phyloP scores from a whole-genome alignment of 441 rosid species.

The Mallotus japonicus region DNA sequence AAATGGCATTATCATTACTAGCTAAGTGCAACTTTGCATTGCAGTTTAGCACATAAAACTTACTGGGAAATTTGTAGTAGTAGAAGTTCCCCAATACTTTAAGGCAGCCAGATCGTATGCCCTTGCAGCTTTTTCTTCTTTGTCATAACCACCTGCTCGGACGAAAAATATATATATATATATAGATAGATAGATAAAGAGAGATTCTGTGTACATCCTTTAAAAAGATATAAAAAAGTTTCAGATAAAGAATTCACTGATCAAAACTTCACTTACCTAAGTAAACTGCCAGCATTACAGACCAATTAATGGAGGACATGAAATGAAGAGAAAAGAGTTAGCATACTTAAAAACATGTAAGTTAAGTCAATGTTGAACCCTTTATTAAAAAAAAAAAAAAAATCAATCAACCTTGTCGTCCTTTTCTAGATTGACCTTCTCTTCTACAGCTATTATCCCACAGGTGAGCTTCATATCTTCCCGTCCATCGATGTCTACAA shows the following conservation, averaged over 20 bases:
- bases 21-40: neutral
- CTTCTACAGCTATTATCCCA: conserved; percentile 99
- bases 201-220: neutral
- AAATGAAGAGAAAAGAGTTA: conserved; percentile 24
- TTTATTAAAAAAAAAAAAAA: neutral
- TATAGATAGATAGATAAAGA: neutral
- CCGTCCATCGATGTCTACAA: conserved; percentile 95
- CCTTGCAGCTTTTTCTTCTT: conserved; percentile 98
- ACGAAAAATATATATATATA: neutral
- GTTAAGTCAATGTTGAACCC: neutral
- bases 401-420: conserved; percentile 72
- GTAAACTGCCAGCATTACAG: conserved; percentile 54
- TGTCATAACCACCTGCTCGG: conserved; percentile 87
- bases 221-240: neutral
- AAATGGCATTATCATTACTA: neutral
- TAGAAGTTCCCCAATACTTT: conserved; percentile 95
- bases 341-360: neutral
- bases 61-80: conserved; percentile 93
- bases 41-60: neutral
- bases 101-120: conserved; percentile 94
- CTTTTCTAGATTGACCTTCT: conserved; percentile 99
- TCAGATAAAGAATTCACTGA: neutral
- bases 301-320: conserved; percentile 20
- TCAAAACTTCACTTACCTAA: conserved; percentile 55
- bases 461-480: conserved; percentile 96